These are phyloP conservation scores for Strigomonas culicis DNA, from an alignment of 208 protist genomes.

Conservation along the genomic window DNA sequence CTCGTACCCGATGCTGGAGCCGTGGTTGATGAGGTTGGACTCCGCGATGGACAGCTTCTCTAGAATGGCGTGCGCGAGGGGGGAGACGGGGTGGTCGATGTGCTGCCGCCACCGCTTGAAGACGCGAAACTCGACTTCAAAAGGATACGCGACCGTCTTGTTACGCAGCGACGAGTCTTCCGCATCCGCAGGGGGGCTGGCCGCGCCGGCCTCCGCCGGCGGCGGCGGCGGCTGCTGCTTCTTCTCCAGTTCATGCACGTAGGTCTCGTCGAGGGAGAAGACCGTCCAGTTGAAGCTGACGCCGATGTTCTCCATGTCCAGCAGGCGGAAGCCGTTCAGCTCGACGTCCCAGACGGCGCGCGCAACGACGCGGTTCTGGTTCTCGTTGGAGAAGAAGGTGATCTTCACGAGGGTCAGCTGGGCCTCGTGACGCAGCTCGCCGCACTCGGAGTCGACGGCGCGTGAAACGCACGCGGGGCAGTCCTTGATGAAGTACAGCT, in stretches of 20 bases:
- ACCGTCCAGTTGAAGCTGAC: constrained; percentile 81
- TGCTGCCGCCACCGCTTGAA: constrained; percentile 82
- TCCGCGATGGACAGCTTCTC: constrained; percentile 79
- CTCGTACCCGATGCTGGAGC: constrained; percentile 75
- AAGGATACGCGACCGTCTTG: constrained; percentile 83
- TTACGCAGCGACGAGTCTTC: constrained; percentile 40
- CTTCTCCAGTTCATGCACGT: constrained; percentile 16
- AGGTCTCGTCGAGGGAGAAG: constrained; percentile 81
- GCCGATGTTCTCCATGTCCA: constrained; percentile 82
- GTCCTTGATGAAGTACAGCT: constrained; percentile 85
- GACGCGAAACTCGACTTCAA: constrained; percentile 79
- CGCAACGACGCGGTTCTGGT: constrained; percentile 66
- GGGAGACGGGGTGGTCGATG: constrained; percentile 57
- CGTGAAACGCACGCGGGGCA: constrained; percentile 75
- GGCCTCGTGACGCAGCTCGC: constrained; percentile 60
- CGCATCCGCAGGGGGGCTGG: constrained; percentile 1
- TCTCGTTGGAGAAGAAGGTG: constrained; percentile 82
- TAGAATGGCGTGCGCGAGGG: constrained; percentile 74
- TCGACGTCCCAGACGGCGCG: constrained; percentile 78
- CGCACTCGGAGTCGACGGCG: constrained; percentile 75
- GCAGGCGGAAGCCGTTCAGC: constrained; percentile 64
- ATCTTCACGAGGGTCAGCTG: constrained; percentile 71
- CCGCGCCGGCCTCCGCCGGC: constrained; percentile 8
- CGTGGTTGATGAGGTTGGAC: constrained; percentile 72
- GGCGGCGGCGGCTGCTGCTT: background rate